Percentiles rank a stretch among this genome's conserved stretches.
Evolutionary conservation across 2,329 filamentous ascomycete species (phyloP).

Genomic region (Teratosphaeria destructans): DNA sequence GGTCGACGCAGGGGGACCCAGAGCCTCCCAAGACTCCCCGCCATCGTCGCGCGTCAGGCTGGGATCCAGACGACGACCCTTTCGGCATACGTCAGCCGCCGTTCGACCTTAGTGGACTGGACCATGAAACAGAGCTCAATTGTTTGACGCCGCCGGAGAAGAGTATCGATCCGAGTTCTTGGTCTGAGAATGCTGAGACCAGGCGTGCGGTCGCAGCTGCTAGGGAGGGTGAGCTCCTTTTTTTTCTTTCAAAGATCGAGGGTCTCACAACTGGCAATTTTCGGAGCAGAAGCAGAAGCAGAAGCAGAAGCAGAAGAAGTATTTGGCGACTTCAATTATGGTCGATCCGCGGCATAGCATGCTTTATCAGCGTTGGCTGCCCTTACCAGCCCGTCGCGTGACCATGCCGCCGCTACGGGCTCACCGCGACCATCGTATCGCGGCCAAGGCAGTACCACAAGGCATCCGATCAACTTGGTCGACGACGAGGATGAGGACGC

Average conservation of each 20-base stretch:
- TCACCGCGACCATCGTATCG: background rate
- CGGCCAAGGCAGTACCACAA: background rate
- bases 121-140: background rate
- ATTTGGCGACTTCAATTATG: background rate
- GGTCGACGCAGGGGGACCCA: background rate
- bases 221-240: background rate
- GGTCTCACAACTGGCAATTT: background rate
- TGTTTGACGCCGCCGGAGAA: background rate
- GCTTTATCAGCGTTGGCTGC: too few relatives aligned
- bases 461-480: background rate
- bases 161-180: background rate
- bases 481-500: background rate
- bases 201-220: background rate
- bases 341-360: too few relatives aligned
- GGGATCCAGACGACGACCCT: background rate
- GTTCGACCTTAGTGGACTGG: background rate
- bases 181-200: background rate
- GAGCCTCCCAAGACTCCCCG: background rate
- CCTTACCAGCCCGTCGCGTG: too few relatives aligned
- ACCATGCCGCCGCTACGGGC: background rate
- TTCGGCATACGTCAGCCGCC: background rate
- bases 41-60: background rate
- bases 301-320: background rate
- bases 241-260: background rate
- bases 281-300: background rate